phyloP scores from a whole-genome alignment of 2,329 filamentous ascomycete genomes.

The Botrytis galanthina region DNA sequence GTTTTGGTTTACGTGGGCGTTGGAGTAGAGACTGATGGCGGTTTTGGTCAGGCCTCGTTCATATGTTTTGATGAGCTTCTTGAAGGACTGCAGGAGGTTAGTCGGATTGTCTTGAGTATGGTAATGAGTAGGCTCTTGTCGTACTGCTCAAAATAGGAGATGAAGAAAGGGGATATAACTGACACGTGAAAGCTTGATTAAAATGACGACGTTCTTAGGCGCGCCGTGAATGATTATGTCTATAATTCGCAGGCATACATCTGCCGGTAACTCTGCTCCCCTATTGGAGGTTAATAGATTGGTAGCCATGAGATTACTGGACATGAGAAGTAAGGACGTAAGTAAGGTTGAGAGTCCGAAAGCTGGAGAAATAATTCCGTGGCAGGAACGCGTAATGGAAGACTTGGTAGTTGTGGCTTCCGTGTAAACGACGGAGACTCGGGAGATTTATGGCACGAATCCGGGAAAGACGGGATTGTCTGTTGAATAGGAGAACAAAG shows the following conservation, averaged over 20 bases:
- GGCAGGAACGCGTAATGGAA: background rate
- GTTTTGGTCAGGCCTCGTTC: conserved; percentile 5
- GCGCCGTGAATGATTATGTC: background rate
- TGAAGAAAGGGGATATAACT: background rate
- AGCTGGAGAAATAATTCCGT: background rate
- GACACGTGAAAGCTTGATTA: conserved; percentile 16
- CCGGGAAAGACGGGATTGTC: background rate
- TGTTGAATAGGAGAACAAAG: background rate
- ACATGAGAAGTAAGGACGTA: background rate
- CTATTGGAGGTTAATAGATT: conserved; percentile 8
- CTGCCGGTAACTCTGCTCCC: conserved; percentile 1
- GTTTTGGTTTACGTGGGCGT: background rate
- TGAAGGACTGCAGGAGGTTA: conserved; percentile 16
- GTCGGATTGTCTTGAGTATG: background rate
- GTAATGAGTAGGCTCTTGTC: background rate
- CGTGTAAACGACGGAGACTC: background rate
- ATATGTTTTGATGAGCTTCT: conserved; percentile 7
- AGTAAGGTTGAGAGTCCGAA: background rate
- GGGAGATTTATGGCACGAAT: background rate
- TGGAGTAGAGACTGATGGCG: background rate
- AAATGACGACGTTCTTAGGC: background rate
- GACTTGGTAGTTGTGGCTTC: background rate
- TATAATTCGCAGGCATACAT: conserved; percentile 15
- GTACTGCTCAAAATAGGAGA: background rate
- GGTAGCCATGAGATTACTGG: background rate